Conservation (phyloP, 2,329 filamentous ascomycete genomes). For the Chaetomiaceae sp. region DNA sequence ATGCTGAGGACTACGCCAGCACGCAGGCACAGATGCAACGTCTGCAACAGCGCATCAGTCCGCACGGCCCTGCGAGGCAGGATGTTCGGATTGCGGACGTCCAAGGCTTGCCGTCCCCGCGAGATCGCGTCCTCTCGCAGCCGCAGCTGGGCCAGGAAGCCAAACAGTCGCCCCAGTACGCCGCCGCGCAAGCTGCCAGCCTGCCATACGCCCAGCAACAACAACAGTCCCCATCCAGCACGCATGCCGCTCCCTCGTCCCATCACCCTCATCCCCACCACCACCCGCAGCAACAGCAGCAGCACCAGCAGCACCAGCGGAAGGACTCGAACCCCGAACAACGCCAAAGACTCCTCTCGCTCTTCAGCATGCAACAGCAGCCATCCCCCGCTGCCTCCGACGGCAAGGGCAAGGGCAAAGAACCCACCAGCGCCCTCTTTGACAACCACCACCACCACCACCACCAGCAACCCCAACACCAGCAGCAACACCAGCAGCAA, state of each 20-base stretch:
- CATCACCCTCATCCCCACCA: no score
- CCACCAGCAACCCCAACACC: no score
- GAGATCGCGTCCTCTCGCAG: constrained; percentile 14
- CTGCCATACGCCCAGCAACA: constrained; percentile 18
- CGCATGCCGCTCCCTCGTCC: constrained; percentile 2
- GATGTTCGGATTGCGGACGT: constrained; percentile 12
- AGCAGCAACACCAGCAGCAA: no score
- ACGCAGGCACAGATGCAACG: constrained; percentile 19
- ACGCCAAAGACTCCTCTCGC: constrained; percentile 47
- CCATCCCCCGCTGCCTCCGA: constrained; percentile 18
- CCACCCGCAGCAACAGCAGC: constrained; percentile 24
- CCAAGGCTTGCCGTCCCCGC: constrained; percentile 18
- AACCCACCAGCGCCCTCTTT: constrained; percentile 18
- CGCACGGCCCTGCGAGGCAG: no score
- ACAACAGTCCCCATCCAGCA: constrained; percentile 25
- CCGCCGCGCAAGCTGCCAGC: constrained; percentile 13
- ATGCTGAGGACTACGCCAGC: constrained; percentile 9
- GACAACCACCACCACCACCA: no score
- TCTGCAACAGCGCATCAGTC: constrained; percentile 17
- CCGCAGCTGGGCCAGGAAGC: constrained; percentile 15
- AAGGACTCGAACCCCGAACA: constrained; percentile 37
- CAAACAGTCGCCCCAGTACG: constrained; percentile 17
- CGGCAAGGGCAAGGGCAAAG: constrained; percentile 24
- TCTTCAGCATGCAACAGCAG: constrained; percentile 49
- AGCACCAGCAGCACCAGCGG: constrained; percentile 28